phyloP scores from a whole-genome alignment of 352 stramenopile species.

The Pythium phragmitis region DNA sequence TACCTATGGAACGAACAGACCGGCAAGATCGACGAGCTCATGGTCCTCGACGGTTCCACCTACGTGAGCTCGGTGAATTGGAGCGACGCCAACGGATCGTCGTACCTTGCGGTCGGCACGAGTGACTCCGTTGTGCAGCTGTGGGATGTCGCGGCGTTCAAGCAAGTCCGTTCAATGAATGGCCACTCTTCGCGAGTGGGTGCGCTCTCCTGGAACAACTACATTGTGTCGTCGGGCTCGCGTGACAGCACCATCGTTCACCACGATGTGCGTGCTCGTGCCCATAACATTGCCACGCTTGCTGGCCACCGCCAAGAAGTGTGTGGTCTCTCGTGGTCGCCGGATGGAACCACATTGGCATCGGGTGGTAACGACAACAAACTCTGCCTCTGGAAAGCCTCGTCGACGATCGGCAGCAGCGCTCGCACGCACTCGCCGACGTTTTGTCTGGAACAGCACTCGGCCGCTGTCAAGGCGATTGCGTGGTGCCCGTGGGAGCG shows the following conservation, averaged over 20 bases:
- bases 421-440: conserved; percentile 55
- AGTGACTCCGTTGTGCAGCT: conserved; percentile 94
- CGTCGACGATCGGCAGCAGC: conserved; percentile 61
- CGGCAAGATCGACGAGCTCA: conserved; percentile 96
- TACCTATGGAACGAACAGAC: conserved; percentile 98
- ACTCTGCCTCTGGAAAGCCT: conserved; percentile 95
- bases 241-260: conserved; percentile 94
- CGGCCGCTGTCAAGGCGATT: conserved; percentile 97
- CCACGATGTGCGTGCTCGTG: conserved; percentile 62
- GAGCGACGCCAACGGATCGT: conserved; percentile 85
- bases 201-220: conserved; percentile 96
- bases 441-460: conserved; percentile 94
- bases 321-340: conserved; percentile 96
- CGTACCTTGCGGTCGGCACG: conserved; percentile 94
- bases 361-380: conserved; percentile 98
- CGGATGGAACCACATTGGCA: conserved; percentile 94
- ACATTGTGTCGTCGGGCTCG: conserved; percentile 92
- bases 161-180: conserved; percentile 91
- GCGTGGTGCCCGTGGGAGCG: conserved; percentile 98
- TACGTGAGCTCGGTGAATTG: conserved; percentile 98
- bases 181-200: conserved; percentile 94
- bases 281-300: conserved; percentile 91
- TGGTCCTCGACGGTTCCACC: conserved; percentile 85
- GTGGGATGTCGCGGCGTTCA: conserved; percentile 94
- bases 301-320: conserved; percentile 96